phyloP scores from a whole-genome alignment of 192 early-diverging fungal species.

The Haplosporangium gracile region DNA sequence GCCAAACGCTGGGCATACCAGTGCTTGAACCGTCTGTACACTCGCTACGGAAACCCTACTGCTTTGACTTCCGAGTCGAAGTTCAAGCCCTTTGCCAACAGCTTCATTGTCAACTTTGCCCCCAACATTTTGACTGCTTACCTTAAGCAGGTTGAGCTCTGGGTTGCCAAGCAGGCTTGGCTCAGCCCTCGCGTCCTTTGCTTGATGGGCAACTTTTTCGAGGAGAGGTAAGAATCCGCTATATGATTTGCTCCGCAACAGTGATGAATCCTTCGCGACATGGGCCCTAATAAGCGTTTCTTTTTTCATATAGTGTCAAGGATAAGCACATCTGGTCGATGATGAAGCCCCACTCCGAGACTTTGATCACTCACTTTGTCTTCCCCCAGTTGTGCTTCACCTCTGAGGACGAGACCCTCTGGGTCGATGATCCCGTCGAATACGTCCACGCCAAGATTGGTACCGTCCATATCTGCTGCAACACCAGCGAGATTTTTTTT shows the following conservation, averaged over 20 bases:
- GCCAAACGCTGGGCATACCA: conserved; percentile 96
- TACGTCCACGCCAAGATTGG: conserved; percentile 85
- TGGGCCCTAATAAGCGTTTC: not conserved
- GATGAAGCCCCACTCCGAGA: conserved; percentile 86
- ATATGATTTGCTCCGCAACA: not conserved
- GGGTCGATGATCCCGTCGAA: conserved; percentile 95
- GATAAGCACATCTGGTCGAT: conserved; percentile 92
- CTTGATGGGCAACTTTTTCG: conserved; percentile 81
- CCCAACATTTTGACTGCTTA: conserved; percentile 91
- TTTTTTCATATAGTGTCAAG: conserved; percentile 72
- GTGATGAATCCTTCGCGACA: not conserved
- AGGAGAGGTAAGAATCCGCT: conserved; percentile 67
- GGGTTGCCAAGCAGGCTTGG: conserved; percentile 79
- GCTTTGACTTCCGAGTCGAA: conserved; percentile 64
- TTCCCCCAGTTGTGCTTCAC: conserved; percentile 95
- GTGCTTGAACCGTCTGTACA: conserved; percentile 88
- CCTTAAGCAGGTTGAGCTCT: conserved; percentile 84
- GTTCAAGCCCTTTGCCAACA: conserved; percentile 78
- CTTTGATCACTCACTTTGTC: conserved; percentile 89
- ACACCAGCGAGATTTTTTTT: not conserved
- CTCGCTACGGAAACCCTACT: conserved; percentile 78
- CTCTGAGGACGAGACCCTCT: conserved; percentile 86
- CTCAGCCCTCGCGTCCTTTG: conserved; percentile 79
- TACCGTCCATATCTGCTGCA: conserved; percentile 15
- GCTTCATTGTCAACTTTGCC: conserved; percentile 91